Evolutionary conservation across 306 rosid species (phyloP).

Genomic region (Cucumis hystrix): DNA sequence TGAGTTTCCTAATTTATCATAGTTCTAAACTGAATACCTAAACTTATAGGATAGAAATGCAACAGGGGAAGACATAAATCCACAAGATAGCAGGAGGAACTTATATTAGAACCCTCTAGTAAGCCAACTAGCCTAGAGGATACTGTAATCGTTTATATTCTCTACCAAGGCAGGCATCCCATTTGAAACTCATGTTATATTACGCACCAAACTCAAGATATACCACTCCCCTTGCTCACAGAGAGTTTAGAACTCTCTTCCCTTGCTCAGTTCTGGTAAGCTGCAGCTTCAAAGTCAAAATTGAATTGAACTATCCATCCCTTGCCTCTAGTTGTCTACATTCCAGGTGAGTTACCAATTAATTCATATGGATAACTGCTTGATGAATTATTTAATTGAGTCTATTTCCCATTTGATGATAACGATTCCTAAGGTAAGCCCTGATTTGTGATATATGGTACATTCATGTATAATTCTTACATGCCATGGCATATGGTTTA

Average conservation of each 20-base stretch:
- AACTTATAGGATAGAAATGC: background rate
- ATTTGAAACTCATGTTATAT: background rate
- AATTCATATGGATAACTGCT: background rate
- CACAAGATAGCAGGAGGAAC: background rate
- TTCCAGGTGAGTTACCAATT: background rate
- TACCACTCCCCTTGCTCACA: background rate
- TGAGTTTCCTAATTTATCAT: background rate
- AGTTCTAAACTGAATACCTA: background rate
- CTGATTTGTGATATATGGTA: background rate
- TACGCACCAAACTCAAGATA: background rate
- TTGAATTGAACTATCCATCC: background rate
- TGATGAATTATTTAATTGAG: background rate
- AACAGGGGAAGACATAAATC: background rate
- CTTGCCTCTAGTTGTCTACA: background rate
- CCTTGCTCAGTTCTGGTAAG: background rate
- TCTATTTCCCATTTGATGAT: background rate
- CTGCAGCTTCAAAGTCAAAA: background rate
- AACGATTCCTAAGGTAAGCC: background rate
- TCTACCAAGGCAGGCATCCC: background rate
- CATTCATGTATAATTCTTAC: background rate
- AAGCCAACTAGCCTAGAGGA: background rate
- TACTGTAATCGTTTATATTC: background rate
- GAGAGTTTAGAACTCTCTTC: background rate
- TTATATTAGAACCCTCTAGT: background rate
- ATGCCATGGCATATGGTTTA: background rate